Percentiles rank a stretch among this genome's conserved stretches.
Evolutionary conservation across 805 yeast species (phyloP).

Genomic region (Cyberlindnera mississippiensis): DNA sequence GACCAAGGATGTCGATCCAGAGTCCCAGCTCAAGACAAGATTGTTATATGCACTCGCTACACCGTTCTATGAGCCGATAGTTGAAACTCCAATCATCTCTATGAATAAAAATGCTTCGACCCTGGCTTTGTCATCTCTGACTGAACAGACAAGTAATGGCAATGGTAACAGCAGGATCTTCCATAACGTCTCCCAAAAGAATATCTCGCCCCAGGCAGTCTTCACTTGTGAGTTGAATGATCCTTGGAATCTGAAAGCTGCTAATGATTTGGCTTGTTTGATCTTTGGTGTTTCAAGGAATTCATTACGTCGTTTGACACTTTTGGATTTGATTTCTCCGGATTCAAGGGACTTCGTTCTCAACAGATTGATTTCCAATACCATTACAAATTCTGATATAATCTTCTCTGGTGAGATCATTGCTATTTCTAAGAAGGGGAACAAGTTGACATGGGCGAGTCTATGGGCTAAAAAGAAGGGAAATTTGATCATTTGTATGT

Average conservation of each 20-base stretch:
- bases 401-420: conserved; percentile 81
- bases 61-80: conserved; percentile 43
- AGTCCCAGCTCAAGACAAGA: conserved; percentile 33
- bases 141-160: conserved; percentile 8
- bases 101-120: conserved; percentile 28
- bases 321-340: conserved; percentile 74
- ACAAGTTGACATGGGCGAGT: conserved; percentile 74
- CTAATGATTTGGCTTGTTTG: conserved; percentile 85
- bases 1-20: conserved; percentile 13
- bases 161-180: conserved; percentile 40
- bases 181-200: conserved; percentile 69
- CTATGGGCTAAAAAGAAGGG: conserved; percentile 84
- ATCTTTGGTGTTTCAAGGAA: conserved; percentile 76
- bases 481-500: conserved; percentile 70
- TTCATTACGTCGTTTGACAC: conserved; percentile 55
- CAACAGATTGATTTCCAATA: conserved; percentile 43
- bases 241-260: conserved; percentile 81
- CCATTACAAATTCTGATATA: conserved; percentile 36
- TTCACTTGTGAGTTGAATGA: conserved; percentile 69
- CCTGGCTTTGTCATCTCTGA: conserved; percentile 29
- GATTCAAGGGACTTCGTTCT: conserved; percentile 69
- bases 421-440: conserved; percentile 69
- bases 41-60: conserved; percentile 62
- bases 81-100: conserved; percentile 24
- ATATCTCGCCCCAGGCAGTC: conserved; percentile 75